Percentiles rank a stretch among this genome's conserved stretches.
These are phyloP conservation scores for Crassisporium funariophilum DNA, from an alignment of 768 basidiomycete genomes.

Conservation along the genomic window DNA sequence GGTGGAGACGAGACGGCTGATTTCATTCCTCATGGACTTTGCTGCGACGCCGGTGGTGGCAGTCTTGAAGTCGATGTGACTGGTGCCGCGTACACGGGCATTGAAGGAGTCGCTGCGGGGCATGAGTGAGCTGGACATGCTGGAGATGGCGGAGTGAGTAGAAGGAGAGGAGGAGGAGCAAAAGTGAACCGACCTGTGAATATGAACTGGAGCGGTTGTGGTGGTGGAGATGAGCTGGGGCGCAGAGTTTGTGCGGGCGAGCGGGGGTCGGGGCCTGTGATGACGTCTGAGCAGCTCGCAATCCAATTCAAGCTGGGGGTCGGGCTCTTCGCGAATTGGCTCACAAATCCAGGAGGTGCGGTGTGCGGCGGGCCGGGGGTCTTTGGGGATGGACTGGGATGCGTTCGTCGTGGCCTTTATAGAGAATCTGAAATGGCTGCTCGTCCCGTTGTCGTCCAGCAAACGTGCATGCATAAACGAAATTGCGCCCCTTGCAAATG, in stretches of 20 bases:
- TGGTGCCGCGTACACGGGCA: slow-evolving; percentile 72
- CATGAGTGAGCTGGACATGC: slow-evolving; percentile 57
- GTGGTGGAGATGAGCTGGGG: slow-evolving; percentile 66
- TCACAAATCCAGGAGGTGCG: slow-evolving; percentile 14
- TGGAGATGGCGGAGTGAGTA: slow-evolving; percentile 28
- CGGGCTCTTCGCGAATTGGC: slow-evolving; percentile 55
- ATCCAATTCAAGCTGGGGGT: slow-evolving; percentile 24
- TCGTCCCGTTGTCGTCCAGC: slow-evolving; percentile 27
- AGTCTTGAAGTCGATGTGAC: slow-evolving; percentile 96
- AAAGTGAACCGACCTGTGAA: slow-evolving; percentile 47
- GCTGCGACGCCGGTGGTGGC: slow-evolving; percentile 92
- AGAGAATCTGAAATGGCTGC: slow-evolving; percentile 15
- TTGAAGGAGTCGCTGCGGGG: slow-evolving; percentile 70
- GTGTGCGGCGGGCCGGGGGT: no score
- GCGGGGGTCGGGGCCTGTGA: slow-evolving; percentile 54
- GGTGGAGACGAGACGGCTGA: slow-evolving; percentile 87
- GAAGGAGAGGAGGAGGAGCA: slow-evolving; percentile 16
- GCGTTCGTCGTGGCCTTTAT: slow-evolving; percentile 18
- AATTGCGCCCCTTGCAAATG: no score
- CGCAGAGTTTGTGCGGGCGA: slow-evolving; percentile 49
- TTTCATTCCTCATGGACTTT: slow-evolving; percentile 98
- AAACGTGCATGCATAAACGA: slow-evolving; percentile 51
- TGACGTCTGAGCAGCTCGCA: slow-evolving; percentile 60
- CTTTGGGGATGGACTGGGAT: slow-evolving; percentile 6
- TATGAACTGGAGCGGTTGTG: slow-evolving; percentile 62